These are phyloP conservation scores for Teratosphaeria zuluensis DNA, from an alignment of 2,329 filamentous ascomycete species.

Conservation along the genomic window DNA sequence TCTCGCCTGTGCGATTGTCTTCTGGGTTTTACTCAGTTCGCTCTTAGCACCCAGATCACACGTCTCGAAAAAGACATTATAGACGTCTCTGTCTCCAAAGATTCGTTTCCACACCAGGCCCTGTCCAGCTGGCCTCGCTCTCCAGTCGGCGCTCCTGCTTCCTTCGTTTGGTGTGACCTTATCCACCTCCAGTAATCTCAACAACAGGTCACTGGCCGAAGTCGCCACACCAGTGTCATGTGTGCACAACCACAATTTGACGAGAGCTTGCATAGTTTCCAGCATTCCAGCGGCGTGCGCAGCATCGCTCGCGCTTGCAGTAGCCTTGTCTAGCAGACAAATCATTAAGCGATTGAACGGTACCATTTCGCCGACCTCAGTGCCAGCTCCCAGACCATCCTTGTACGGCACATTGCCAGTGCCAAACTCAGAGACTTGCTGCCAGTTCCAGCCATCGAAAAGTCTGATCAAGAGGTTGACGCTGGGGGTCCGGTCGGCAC, in stretches of 20 bases:
- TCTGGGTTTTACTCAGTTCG: conserved; percentile 37
- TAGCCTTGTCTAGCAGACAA: conserved; percentile 47
- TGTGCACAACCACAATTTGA: conserved; percentile 51
- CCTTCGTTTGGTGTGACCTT: conserved; percentile 11
- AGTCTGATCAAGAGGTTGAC: conserved; percentile 45
- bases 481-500: conserved; percentile 44
- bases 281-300: conserved; percentile 49
- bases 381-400: conserved; percentile 42
- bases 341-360: conserved; percentile 49
- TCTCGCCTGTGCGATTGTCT: conserved; percentile 51
- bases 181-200: conserved; percentile 44
- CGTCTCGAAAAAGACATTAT: conserved; percentile 45
- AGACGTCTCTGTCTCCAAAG: conserved; percentile 51
- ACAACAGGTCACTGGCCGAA: conserved; percentile 43
- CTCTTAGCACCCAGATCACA: conserved; percentile 37
- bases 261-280: conserved; percentile 44
- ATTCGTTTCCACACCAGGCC: conserved; percentile 53
- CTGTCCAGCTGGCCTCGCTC: conserved; percentile 27
- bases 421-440: conserved; percentile 8
- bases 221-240: conserved; percentile 46
- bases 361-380: conserved; percentile 21
- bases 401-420: conserved; percentile 34
- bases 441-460: conserved; percentile 20
- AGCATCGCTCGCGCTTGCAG: conserved; percentile 41
- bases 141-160: not conserved